Conservation (phyloP, 768 basidiomycete genomes). For the Kwoniella sp. region DNA sequence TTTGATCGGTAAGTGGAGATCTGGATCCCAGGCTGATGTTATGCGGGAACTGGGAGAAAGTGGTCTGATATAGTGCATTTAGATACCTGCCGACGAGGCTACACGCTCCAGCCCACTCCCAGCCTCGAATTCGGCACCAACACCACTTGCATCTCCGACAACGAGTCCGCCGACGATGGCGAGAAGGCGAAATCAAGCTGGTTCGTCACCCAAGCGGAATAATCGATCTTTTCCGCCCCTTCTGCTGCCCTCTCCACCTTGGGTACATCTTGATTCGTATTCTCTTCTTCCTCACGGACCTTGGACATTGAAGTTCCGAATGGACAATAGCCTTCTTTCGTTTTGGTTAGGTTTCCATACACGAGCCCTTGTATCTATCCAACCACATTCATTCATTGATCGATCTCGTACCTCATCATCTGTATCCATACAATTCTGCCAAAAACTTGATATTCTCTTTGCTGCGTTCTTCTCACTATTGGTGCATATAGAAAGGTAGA, state of each 20-base stretch:
- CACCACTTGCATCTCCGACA: constrained; percentile 15
- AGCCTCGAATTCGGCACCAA: constrained; percentile 4
- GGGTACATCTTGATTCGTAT: too few relatives aligned
- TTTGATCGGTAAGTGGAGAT: constrained; percentile 25
- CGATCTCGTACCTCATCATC: background rate
- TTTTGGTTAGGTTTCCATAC: background rate
- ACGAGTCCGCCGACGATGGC: background rate
- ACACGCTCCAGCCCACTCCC: background rate
- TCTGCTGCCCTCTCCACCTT: background rate
- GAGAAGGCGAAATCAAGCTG: background rate
- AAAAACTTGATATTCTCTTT: too few relatives aligned
- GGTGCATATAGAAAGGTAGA: background rate
- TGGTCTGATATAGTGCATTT: too few relatives aligned
- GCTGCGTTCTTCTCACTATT: background rate
- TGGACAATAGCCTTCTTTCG: background rate
- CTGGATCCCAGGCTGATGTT: too few relatives aligned
- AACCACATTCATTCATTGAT: background rate
- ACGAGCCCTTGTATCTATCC: background rate
- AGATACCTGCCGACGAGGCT: constrained; percentile 20
- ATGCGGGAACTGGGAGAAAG: too few relatives aligned
- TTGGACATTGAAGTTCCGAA: too few relatives aligned
- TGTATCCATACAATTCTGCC: background rate
- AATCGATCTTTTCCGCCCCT: background rate
- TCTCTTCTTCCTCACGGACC: too few relatives aligned
- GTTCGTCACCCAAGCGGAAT: background rate